Evolutionary conservation across 2,329 filamentous ascomycete genomes (phyloP).

Genomic region (Alternaria arbusti): DNA sequence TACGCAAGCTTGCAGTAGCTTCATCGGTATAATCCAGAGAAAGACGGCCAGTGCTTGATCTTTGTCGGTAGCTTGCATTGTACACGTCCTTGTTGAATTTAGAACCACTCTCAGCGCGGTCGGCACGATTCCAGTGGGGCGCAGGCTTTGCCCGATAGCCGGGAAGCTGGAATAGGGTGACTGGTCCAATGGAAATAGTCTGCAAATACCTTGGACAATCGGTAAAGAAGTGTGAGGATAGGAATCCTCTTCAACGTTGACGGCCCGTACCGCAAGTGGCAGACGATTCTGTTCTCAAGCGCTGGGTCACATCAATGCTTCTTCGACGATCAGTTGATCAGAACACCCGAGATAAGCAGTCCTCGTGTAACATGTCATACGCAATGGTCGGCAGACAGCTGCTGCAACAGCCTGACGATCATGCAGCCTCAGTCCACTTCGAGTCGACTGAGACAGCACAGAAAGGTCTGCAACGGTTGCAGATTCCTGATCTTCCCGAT

Average conservation of each 20-base stretch:
- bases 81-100: background rate
- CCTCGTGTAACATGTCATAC: constrained; percentile 37
- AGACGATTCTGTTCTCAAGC: constrained; percentile 31
- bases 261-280: constrained; percentile 39
- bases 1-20: background rate
- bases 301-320: constrained; percentile 34
- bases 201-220: background rate
- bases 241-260: constrained; percentile 16
- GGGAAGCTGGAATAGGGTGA: constrained; percentile 10
- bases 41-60: background rate
- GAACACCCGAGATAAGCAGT: constrained; percentile 31
- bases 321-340: constrained; percentile 27
- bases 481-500: constrained; percentile 39
- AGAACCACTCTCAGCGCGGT: background rate
- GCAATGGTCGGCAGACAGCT: constrained; percentile 24
- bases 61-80: background rate
- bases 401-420: constrained; percentile 22
- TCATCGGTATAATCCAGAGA: background rate
- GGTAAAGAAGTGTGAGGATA: background rate
- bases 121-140: constrained; percentile 7
- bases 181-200: background rate
- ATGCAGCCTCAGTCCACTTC: constrained; percentile 24
- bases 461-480: constrained; percentile 26
- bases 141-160: constrained; percentile 16
- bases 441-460: constrained; percentile 42